Percentiles rank a stretch among this genome's conserved stretches.
These are phyloP conservation scores for Erodium texanum DNA, from an alignment of 441 rosid species.

Conservation along the genomic window DNA sequence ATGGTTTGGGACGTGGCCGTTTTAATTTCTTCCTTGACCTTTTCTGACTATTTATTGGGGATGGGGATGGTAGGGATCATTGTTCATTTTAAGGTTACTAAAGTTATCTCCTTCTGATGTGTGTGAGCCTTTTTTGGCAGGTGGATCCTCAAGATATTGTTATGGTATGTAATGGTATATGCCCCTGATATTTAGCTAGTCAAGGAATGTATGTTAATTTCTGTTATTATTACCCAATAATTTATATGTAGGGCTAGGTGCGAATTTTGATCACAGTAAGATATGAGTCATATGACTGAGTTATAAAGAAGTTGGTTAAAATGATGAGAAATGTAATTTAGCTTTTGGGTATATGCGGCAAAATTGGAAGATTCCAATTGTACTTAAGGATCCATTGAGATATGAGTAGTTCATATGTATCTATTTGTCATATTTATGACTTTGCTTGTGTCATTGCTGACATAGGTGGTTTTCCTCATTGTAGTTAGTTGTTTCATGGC, in stretches of 20 bases:
- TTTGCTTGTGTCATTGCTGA: slow-evolving; percentile 5
- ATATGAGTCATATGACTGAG: no score
- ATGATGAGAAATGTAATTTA: no score
- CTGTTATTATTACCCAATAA: no score
- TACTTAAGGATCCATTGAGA: neutral
- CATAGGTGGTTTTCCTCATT: slow-evolving; percentile 16
- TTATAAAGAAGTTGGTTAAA: neutral
- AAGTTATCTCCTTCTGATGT: slow-evolving; percentile 15
- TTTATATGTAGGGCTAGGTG: no score
- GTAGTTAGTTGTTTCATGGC: slow-evolving; percentile 97
- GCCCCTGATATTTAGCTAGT: neutral
- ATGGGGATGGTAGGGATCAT: no score
- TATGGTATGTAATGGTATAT: slow-evolving; percentile 47
- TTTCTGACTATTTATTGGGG: no score
- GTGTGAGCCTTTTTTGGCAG: slow-evolving; percentile 37
- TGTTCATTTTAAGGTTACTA: neutral
- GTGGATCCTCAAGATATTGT: slow-evolving; percentile 99
- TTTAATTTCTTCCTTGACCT: no score
- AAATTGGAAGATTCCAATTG: neutral
- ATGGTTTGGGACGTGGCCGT: slow-evolving; percentile 4
- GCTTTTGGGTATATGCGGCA: no score
- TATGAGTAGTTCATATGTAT: no score
- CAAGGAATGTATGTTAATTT: no score
- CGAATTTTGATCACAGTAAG: no score
- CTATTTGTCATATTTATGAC: neutral